Percentiles rank a stretch among this genome's conserved stretches.
Evolutionary conservation across 139 green algal genomes (phyloP).

Genomic region (Mesotaenium endlicherianum): DNA sequence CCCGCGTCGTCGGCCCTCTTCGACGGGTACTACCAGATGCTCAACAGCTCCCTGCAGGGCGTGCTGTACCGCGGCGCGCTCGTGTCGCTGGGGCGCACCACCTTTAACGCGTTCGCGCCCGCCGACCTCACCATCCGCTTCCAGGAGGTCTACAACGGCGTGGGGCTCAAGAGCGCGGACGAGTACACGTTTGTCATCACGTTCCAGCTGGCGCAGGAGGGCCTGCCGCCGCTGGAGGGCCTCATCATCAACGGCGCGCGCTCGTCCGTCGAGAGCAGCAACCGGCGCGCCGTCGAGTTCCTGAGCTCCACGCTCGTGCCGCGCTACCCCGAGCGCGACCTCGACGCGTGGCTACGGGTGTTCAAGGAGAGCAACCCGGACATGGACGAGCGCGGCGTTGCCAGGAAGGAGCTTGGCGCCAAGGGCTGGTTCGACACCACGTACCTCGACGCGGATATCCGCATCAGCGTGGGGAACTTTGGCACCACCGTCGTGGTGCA

Average conservation of each 20-base stretch:
- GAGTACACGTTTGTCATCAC: not conserved
- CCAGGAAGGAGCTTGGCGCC: not conserved
- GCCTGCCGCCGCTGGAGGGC: not conserved
- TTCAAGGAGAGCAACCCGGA: not conserved
- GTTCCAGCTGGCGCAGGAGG: not conserved
- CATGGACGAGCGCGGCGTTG: not conserved
- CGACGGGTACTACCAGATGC: not conserved
- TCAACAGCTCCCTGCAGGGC: constrained; percentile 9
- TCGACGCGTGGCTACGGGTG: not conserved
- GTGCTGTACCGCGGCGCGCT: not conserved
- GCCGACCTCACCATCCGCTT: not conserved
- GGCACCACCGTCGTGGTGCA: constrained; percentile 11
- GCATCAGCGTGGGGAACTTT: constrained; percentile 5
- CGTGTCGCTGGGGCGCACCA: not conserved
- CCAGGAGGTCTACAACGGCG: constrained; percentile 17
- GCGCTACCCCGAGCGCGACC: not conserved
- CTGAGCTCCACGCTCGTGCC: not conserved
- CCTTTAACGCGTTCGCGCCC: constrained; percentile 12
- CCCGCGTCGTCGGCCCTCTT: not conserved
- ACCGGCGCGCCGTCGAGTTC: not conserved
- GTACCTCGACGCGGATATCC: constrained; percentile 2
- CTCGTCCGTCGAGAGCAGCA: not conserved
- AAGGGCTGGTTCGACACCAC: constrained; percentile 4
- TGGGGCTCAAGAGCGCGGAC: not conserved
- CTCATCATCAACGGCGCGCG: not conserved